Conservation (phyloP, 169 alveolate genomes). For the Plasmodium chabaudi region DNA sequence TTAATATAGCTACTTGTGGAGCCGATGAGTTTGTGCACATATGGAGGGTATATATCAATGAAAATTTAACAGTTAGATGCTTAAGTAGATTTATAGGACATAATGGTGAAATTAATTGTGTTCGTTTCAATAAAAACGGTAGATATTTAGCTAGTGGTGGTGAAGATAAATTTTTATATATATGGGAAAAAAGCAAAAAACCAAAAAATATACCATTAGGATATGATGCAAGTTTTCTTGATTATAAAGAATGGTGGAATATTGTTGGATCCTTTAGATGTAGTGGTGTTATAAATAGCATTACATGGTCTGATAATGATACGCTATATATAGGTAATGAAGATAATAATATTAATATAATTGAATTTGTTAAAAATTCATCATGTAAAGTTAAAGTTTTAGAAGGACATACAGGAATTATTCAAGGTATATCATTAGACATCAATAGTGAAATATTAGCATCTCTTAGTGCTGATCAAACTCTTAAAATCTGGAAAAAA, state of each 20-base stretch:
- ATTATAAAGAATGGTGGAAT: constrained; percentile 87
- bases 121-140: constrained; percentile 90
- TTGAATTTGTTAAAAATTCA: constrained; percentile 73
- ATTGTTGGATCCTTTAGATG: constrained; percentile 86
- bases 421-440: constrained; percentile 88
- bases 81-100: constrained; percentile 90
- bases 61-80: constrained; percentile 85
- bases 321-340: constrained; percentile 68
- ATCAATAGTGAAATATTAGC: constrained; percentile 86
- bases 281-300: constrained; percentile 68
- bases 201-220: constrained; percentile 80
- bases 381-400: constrained; percentile 80
- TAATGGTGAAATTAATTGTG: constrained; percentile 91
- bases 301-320: constrained; percentile 67
- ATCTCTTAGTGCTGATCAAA: constrained; percentile 92
- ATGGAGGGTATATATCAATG: constrained; percentile 87
- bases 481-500: constrained; percentile 85
- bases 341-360: constrained; percentile 72
- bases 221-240: constrained; percentile 80
- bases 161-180: constrained; percentile 86
- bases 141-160: constrained; percentile 91
- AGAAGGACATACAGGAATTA: constrained; percentile 89
- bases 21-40: constrained; percentile 93
- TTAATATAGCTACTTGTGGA: constrained; percentile 91
- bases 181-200: constrained; percentile 85